Percentiles rank a stretch among this genome's conserved stretches.
Evolutionary conservation across 441 rosid genomes (phyloP).

Genomic region (Erodium moschatum): DNA sequence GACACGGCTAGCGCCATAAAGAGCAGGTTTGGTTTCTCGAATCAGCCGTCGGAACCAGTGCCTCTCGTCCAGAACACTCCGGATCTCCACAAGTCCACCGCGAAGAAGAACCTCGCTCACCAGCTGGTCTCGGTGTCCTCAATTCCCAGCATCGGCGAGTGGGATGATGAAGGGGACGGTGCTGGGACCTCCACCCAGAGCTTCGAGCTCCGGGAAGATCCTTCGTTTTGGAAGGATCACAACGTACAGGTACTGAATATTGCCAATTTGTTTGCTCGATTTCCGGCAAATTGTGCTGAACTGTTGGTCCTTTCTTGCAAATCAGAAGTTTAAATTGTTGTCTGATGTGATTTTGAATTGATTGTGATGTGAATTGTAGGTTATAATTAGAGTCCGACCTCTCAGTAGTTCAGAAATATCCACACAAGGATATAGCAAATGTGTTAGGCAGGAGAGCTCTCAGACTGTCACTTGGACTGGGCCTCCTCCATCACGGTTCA

Average conservation of each 20-base stretch:
- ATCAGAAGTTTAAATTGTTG: background rate
- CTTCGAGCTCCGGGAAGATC: constrained; percentile 77
- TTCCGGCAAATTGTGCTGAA: background rate
- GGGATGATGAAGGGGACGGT: constrained; percentile 32
- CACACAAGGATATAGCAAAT: constrained; percentile 59
- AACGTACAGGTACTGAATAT: constrained; percentile 66
- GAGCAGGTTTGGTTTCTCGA: constrained; percentile 76
- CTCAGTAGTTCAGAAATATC: constrained; percentile 76
- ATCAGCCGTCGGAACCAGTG: constrained; percentile 42
- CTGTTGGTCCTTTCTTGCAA: background rate
- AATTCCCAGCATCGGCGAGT: constrained; percentile 27
- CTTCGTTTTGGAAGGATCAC: constrained; percentile 89
- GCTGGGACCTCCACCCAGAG: constrained; percentile 34
- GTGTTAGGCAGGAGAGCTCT: constrained; percentile 81
- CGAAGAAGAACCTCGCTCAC: constrained; percentile 30
- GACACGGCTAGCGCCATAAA: constrained; percentile 80
- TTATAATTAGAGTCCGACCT: constrained; percentile 81
- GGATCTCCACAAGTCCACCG: constrained; percentile 35
- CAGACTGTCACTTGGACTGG: constrained; percentile 88
- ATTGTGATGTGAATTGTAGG: constrained; percentile 33
- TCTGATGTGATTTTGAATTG: background rate
- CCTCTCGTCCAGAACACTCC: constrained; percentile 37
- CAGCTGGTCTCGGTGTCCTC: constrained; percentile 30
- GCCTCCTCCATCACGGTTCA: constrained; percentile 84
- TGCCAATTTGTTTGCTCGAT: background rate